Conservation (phyloP, 257 asterid genomes). For the Echites panduratus region DNA sequence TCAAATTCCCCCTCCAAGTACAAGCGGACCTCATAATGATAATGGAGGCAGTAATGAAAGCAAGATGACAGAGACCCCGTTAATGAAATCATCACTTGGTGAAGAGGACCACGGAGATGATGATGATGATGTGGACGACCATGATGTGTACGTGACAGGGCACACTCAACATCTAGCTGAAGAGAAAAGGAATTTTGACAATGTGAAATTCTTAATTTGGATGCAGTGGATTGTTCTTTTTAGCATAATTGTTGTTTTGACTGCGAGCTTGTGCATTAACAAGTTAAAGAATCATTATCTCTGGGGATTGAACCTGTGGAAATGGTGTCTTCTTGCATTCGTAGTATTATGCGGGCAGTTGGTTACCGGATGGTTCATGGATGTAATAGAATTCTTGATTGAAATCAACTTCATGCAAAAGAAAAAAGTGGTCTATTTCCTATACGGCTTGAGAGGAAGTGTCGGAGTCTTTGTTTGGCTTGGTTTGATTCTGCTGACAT, state of each 20-base stretch:
- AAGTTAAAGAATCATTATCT: conserved; percentile 7
- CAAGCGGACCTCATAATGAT: conserved; percentile 18
- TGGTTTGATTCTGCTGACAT: conserved; percentile 51
- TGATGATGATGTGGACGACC: conserved; percentile 42
- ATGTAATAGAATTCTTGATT: conserved; percentile 45
- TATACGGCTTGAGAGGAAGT: conserved; percentile 51
- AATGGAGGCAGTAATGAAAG: conserved; percentile 9
- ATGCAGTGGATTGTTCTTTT: conserved; percentile 46
- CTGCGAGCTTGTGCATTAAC: conserved; percentile 34
- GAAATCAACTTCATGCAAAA: conserved; percentile 49
- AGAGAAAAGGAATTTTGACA: conserved; percentile 31
- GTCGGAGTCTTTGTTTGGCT: conserved; percentile 56
- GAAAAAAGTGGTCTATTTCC: conserved; percentile 63
- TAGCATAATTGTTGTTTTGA: conserved; percentile 28
- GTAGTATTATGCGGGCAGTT: conserved; percentile 63
- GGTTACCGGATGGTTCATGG: conserved; percentile 52
- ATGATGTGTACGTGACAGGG: conserved; percentile 36
- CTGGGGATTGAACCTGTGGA: conserved; percentile 57
- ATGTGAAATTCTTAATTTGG: conserved; percentile 26
- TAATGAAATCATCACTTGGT: conserved; percentile 42
- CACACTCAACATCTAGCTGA: conserved; percentile 11
- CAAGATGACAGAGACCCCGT: conserved; percentile 5
- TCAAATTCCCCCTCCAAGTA: conserved; percentile 12
- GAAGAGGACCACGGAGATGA: conserved; percentile 33
- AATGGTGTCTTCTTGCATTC: conserved; percentile 51